A percentile compares a stretch with the other conserved stretches of the same genome.
phyloP scores from a whole-genome alignment of 2,329 filamentous ascomycete species.

The Clonostachys rosea region DNA sequence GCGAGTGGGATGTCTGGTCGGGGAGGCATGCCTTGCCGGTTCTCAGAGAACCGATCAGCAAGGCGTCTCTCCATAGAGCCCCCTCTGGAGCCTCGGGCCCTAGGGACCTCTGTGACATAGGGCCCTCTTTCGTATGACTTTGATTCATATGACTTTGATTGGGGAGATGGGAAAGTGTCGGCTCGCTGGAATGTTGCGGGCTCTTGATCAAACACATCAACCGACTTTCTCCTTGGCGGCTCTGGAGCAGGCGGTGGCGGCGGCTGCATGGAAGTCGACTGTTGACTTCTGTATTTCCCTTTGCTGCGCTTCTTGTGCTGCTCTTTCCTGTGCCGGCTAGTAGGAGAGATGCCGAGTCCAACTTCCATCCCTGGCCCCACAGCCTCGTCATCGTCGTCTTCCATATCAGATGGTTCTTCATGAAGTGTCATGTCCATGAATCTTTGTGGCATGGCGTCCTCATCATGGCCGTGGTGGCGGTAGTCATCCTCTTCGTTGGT shows the following conservation, averaged over 20 bases:
- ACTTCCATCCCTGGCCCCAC: no score
- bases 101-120: slow-evolving; percentile 38
- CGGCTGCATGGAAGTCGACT: slow-evolving; percentile 1
- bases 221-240: neutral
- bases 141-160: neutral
- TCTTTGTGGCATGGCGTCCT: no score
- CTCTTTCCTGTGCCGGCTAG: no score
- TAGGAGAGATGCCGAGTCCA: no score
- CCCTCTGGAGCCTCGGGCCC: slow-evolving; percentile 32
- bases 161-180: no score
- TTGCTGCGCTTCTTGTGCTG: no score
- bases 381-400: no score
- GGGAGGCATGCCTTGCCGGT: neutral
- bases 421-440: no score
- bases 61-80: slow-evolving; percentile 43
- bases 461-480: no score
- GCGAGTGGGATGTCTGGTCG: no score
- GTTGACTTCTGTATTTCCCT: neutral
- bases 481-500: no score
- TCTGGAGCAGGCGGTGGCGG: neutral
- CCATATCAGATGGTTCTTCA: no score
- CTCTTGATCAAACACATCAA: neutral
- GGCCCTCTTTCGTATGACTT: slow-evolving; percentile 20
- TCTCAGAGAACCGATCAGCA: slow-evolving; percentile 44
- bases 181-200: slow-evolving; percentile 6